Evolutionary conservation across 1,284 basidiomycete species (phyloP).

Genomic region (Rhodotorula mucilaginosa): DNA sequence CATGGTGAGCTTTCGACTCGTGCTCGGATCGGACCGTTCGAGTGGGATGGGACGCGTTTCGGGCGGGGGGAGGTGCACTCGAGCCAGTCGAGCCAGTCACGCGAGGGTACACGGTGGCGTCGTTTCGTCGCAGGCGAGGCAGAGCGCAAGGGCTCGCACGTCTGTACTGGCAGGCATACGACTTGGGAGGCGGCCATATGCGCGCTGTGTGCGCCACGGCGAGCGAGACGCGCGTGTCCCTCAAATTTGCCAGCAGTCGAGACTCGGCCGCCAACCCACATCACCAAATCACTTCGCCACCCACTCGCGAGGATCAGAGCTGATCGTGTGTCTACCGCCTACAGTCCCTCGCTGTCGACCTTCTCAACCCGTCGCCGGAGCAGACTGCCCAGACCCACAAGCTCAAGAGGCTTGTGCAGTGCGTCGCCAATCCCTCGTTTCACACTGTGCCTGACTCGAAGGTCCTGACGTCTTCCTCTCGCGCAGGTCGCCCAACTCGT

Average conservation of each 20-base stretch:
- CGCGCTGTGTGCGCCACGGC: background rate
- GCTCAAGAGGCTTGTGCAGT: constrained; percentile 98
- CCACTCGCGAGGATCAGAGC: no score
- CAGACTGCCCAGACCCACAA: constrained; percentile 79
- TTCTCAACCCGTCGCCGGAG: constrained; percentile 91
- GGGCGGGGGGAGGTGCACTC: background rate
- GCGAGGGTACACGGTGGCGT: background rate
- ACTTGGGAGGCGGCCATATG: background rate
- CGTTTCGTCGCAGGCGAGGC: background rate
- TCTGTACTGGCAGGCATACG: background rate
- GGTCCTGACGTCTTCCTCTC: background rate
- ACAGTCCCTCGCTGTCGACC: constrained; percentile 95
- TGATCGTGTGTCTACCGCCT: background rate
- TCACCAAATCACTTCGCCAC: no score
- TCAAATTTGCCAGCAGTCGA: no score
- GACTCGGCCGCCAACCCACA: no score
- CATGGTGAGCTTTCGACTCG: background rate
- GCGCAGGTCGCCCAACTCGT: constrained; percentile 70
- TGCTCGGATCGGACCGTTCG: background rate
- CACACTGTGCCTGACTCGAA: no score
- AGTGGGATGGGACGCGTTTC: background rate
- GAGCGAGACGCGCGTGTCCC: no score
- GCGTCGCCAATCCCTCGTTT: constrained; percentile 43
- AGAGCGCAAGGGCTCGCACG: background rate
- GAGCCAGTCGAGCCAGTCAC: background rate